phyloP scores from a whole-genome alignment of 768 basidiomycete genomes.

The Rhodotorula diobovata region DNA sequence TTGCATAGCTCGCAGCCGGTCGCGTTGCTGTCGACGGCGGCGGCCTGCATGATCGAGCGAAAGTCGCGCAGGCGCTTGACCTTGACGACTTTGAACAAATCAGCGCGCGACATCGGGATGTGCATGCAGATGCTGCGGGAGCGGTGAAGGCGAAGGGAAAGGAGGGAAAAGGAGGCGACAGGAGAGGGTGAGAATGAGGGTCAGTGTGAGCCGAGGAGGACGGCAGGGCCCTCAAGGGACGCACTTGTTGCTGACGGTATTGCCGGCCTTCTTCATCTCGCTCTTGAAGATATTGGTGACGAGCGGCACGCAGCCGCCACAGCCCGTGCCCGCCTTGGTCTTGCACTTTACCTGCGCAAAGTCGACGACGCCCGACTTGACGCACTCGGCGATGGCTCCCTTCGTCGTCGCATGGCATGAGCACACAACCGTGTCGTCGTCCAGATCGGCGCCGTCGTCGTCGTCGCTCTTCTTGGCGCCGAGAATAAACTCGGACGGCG shows the following conservation, averaged over 20 bases:
- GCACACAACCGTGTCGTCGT: conserved; percentile 68
- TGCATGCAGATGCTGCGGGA: conserved; percentile 57
- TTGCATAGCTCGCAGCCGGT: conserved; percentile 72
- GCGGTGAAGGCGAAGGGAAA: not conserved
- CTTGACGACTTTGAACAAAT: conserved; percentile 64
- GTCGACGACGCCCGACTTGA: conserved; percentile 54
- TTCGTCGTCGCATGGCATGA: conserved; percentile 62
- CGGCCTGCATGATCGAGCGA: conserved; percentile 54
- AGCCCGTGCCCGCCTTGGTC: conserved; percentile 66
- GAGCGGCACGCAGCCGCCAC: conserved; percentile 61
- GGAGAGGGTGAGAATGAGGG: conserved; percentile 5
- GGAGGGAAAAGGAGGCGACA: too few species aligned
- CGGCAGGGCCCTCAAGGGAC: not conserved
- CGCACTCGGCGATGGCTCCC: conserved; percentile 55
- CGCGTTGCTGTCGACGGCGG: conserved; percentile 54
- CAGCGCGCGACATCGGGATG: conserved; percentile 61
- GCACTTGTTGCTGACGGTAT: conserved; percentile 55
- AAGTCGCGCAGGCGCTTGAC: conserved; percentile 62
- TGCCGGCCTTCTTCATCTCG: conserved; percentile 66
- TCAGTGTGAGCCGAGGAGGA: conserved; percentile 6
- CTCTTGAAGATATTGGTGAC: conserved; percentile 54
- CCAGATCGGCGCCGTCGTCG: conserved; percentile 62
- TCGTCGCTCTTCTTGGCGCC: conserved; percentile 56
- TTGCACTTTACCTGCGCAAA: conserved; percentile 59
- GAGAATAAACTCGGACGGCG: conserved; percentile 64